A percentile compares a stretch with the other conserved stretches of the same genome.
phyloP scores from a whole-genome alignment of 2,329 filamentous ascomycete genomes.

The Stachybotrys elegans region DNA sequence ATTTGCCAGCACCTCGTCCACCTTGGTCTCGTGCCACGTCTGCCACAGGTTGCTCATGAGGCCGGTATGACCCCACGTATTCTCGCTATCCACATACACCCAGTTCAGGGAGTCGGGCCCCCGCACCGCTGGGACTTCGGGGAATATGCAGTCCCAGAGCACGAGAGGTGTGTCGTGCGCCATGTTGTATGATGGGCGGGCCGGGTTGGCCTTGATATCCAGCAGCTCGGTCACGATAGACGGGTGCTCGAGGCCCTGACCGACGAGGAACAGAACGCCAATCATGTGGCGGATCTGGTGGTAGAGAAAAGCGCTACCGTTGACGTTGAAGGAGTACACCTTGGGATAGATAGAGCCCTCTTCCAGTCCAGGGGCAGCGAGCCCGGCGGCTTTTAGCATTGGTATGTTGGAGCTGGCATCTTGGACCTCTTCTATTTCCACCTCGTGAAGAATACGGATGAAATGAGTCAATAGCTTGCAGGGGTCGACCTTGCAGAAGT shows the following conservation, averaged over 20 bases:
- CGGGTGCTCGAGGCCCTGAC: conserved; percentile 78
- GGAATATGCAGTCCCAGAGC: conserved; percentile 94
- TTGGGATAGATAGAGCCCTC: conserved; percentile 41
- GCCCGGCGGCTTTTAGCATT: conserved; percentile 43
- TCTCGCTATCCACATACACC: conserved; percentile 58
- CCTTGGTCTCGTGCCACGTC: conserved; percentile 77
- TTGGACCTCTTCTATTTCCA: conserved; percentile 69
- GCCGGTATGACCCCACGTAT: conserved; percentile 60
- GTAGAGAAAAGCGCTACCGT: conserved; percentile 93
- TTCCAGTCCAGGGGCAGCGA: conserved; percentile 18
- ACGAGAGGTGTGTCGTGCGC: conserved; percentile 86
- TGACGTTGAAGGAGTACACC: conserved; percentile 82
- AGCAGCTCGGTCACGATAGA: conserved; percentile 69
- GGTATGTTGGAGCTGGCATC: conserved; percentile 48
- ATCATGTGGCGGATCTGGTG: conserved; percentile 96
- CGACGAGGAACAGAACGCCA: conserved; percentile 85
- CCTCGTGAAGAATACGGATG: conserved; percentile 70
- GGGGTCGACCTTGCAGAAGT: conserved; percentile 91
- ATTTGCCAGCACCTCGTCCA: conserved; percentile 80
- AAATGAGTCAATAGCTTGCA: conserved; percentile 88
- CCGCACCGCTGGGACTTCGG: conserved; percentile 33
- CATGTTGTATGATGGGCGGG: conserved; percentile 85
- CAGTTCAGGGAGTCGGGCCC: conserved; percentile 55
- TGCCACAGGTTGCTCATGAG: conserved; percentile 75
- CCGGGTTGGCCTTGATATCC: conserved; percentile 64